Percentiles rank a stretch among this genome's conserved stretches.
phyloP scores from a whole-genome alignment of 805 yeast genomes.

The Candida vaughaniae region DNA sequence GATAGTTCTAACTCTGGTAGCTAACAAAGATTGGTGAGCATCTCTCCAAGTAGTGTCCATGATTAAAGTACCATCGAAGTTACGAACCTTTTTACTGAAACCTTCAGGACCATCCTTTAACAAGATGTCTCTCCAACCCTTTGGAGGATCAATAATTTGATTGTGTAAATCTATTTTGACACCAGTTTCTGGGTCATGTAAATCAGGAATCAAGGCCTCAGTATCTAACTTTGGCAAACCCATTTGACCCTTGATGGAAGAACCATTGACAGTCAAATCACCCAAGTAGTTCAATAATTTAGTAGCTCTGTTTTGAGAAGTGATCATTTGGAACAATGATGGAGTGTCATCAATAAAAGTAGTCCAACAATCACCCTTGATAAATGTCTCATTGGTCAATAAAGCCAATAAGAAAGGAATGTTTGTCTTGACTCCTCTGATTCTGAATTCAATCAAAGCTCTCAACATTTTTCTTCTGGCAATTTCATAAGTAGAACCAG shows the following conservation, averaged over 20 bases:
- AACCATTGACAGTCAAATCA: constrained; percentile 93
- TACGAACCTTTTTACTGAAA: constrained; percentile 86
- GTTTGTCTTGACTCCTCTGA: constrained; percentile 98
- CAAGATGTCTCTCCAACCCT: constrained; percentile 92
- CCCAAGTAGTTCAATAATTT: constrained; percentile 88
- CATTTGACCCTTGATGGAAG: constrained; percentile 92
- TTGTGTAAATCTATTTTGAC: constrained; percentile 56
- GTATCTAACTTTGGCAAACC: constrained; percentile 82
- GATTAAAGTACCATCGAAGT: constrained; percentile 79
- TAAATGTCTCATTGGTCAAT: constrained; percentile 85
- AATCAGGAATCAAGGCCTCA: constrained; percentile 72
- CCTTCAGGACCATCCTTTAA: constrained; percentile 83
- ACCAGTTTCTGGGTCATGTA: constrained; percentile 63
- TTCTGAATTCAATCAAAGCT: constrained; percentile 94
- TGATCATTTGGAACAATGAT: constrained; percentile 87
- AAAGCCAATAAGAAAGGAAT: constrained; percentile 93
- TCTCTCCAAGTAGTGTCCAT: constrained; percentile 99
- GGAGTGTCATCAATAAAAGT: constrained; percentile 99
- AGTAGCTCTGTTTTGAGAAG: constrained; percentile 95
- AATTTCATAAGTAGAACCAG: constrained; percentile 96
- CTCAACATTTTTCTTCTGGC: constrained; percentile 97
- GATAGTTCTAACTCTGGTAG: constrained; percentile 94
- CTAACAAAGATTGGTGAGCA: constrained; percentile 96
- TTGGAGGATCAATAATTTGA: constrained; percentile 42
- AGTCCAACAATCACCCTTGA: constrained; percentile 91